phyloP scores from a whole-genome alignment of 495 filamentous ascomycete species.

The Aspergillus hancockii region DNA sequence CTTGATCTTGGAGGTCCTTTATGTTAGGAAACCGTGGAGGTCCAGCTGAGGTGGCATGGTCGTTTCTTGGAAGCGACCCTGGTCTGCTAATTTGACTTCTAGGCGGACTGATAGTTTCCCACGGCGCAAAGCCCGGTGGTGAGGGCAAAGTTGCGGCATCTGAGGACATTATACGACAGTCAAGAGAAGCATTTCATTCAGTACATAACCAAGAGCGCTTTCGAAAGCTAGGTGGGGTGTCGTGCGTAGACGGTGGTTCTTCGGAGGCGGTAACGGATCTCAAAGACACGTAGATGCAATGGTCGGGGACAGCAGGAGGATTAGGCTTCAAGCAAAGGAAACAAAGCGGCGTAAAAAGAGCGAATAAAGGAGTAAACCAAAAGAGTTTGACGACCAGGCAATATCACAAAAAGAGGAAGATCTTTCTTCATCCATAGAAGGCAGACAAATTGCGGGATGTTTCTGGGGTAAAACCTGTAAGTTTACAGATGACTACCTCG shows the following conservation, averaged over 20 bases:
- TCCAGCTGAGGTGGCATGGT: slow-evolving; percentile 13
- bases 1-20: slow-evolving; percentile 65
- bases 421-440: neutral
- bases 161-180: slow-evolving; percentile 41
- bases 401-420: neutral
- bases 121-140: slow-evolving; percentile 38
- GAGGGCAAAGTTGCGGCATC: slow-evolving; percentile 47
- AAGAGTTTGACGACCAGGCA: neutral
- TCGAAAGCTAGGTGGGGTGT: slow-evolving; percentile 5
- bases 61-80: slow-evolving; percentile 26
- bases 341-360: neutral
- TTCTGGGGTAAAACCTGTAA: slow-evolving; percentile 5
- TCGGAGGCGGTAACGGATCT: neutral
- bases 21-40: slow-evolving; percentile 64
- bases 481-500: neutral
- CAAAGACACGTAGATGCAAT: neutral
- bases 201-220: slow-evolving; percentile 26
- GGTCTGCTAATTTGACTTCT: slow-evolving; percentile 27
- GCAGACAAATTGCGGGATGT: slow-evolving; percentile 15
- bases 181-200: slow-evolving; percentile 23
- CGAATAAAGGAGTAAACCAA: neutral
- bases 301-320: neutral
- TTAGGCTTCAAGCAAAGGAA: neutral
- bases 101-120: slow-evolving; percentile 34
- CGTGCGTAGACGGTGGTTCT: neutral